Conservation (phyloP, 1,284 basidiomycete species). For the Cryptococcus sp. region DNA sequence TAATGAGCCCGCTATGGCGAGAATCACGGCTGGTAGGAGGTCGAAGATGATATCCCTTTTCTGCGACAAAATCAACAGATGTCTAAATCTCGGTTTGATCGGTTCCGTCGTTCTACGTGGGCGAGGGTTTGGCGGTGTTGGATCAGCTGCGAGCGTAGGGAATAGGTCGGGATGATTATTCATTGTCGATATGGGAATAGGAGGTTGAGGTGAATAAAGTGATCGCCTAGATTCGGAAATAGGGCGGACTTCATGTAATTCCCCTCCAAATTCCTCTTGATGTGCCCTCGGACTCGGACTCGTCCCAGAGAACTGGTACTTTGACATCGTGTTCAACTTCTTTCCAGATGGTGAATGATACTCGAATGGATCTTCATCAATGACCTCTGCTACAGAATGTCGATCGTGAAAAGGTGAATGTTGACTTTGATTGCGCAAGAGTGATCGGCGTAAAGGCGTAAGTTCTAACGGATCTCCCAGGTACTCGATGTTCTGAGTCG, state of each 20-base stretch:
- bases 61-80: slow-evolving; percentile 64
- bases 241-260: slow-evolving; percentile 15
- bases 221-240: slow-evolving; percentile 24
- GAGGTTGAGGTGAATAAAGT: slow-evolving; percentile 14
- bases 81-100: slow-evolving; percentile 54
- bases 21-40: slow-evolving; percentile 68
- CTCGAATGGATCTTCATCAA: slow-evolving; percentile 19
- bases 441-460: slow-evolving; percentile 6
- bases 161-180: slow-evolving; percentile 21
- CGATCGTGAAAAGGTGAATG: slow-evolving; percentile 37
- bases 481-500: slow-evolving; percentile 9
- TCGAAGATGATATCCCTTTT: slow-evolving; percentile 54
- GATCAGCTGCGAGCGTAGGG: background rate
- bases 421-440: background rate
- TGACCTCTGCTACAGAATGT: slow-evolving; percentile 18
- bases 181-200: slow-evolving; percentile 19
- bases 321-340: slow-evolving; percentile 23
- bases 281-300: slow-evolving; percentile 2
- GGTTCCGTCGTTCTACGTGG: slow-evolving; percentile 11
- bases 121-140: background rate
- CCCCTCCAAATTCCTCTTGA: slow-evolving; percentile 12
- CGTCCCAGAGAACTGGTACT: slow-evolving; percentile 19
- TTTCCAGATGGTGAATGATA: slow-evolving; percentile 7
- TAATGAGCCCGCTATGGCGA: slow-evolving; percentile 66
- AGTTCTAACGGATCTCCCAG: slow-evolving; percentile 21